Conservation (phyloP, 1,139 yeast genomes). For the Petasospora rhodanensis region DNA sequence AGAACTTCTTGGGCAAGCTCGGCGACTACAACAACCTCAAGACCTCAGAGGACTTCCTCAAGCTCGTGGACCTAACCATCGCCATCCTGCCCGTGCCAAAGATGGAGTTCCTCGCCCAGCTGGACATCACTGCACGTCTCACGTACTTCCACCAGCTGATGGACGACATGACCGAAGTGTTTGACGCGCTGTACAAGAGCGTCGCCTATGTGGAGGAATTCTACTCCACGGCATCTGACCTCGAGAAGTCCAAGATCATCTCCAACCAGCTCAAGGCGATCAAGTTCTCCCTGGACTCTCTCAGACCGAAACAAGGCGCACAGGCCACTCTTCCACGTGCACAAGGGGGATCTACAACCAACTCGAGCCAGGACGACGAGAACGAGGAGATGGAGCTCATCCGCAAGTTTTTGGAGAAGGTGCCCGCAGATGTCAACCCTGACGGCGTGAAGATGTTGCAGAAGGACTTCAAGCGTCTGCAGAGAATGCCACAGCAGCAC, state of each 20-base stretch:
- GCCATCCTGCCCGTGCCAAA: conserved; percentile 57
- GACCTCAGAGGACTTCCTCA: conserved; percentile 28
- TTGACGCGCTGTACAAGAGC: conserved; percentile 29
- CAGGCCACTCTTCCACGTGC: conserved; percentile 6
- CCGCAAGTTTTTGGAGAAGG: conserved; percentile 41
- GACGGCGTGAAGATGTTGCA: conserved; percentile 53
- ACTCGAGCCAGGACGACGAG: conserved; percentile 32
- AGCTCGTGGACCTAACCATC: conserved; percentile 49
- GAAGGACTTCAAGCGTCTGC: conserved; percentile 57
- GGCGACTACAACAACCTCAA: conserved; percentile 13
- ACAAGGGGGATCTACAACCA: not conserved
- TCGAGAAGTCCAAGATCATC: conserved; percentile 55
- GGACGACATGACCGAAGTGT: conserved; percentile 31
- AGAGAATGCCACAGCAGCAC: conserved; percentile 52
- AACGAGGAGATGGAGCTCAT: conserved; percentile 42
- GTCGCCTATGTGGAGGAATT: conserved; percentile 36
- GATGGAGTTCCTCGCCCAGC: conserved; percentile 36
- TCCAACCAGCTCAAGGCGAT: conserved; percentile 58
- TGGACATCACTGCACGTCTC: conserved; percentile 35
- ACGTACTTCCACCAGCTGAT: conserved; percentile 33
- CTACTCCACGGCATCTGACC: conserved; percentile 43
- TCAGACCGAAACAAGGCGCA: conserved; percentile 32
- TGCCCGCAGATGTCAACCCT: conserved; percentile 31
- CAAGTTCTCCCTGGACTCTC: conserved; percentile 49
- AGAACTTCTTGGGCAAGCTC: conserved; percentile 17